phyloP scores from a whole-genome alignment of 2,329 filamentous ascomycete genomes.

The Fusarium brachygibbosum region DNA sequence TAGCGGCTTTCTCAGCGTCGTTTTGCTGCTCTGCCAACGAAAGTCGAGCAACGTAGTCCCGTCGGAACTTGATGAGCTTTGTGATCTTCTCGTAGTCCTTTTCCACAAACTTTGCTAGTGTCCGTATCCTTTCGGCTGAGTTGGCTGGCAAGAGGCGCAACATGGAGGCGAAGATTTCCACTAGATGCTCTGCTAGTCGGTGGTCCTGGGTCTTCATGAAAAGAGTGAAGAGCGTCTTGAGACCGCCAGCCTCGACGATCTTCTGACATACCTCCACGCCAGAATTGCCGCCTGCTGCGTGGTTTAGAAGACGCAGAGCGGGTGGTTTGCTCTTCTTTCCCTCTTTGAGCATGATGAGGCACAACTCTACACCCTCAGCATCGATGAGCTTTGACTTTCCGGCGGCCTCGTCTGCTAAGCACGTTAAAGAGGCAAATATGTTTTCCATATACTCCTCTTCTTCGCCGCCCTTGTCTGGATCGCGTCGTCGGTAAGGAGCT shows the following conservation, averaged over 20 bases:
- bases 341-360: constrained; percentile 90
- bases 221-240: constrained; percentile 86
- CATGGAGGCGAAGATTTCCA: constrained; percentile 87
- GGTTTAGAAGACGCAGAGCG: constrained; percentile 85
- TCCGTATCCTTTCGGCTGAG: constrained; percentile 82
- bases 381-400: constrained; percentile 88
- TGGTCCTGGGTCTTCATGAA: constrained; percentile 87
- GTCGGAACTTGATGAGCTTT: constrained; percentile 78
- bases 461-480: constrained; percentile 86
- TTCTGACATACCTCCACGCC: constrained; percentile 76
- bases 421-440: constrained; percentile 87
- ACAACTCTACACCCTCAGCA: constrained; percentile 92
- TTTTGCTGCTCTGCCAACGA: constrained; percentile 69
- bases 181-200: constrained; percentile 79
- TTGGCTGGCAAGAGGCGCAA: constrained; percentile 83
- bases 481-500: constrained; percentile 85
- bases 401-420: constrained; percentile 78
- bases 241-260: constrained; percentile 84
- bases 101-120: constrained; percentile 94
- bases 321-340: constrained; percentile 85
- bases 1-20: constrained; percentile 31
- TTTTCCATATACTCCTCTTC: constrained; percentile 98
- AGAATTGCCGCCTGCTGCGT: constrained; percentile 71
- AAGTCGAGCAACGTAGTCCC: constrained; percentile 75
- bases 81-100: constrained; percentile 89